Conservation (phyloP, 306 rosid species). For the Purshia tridentata region DNA sequence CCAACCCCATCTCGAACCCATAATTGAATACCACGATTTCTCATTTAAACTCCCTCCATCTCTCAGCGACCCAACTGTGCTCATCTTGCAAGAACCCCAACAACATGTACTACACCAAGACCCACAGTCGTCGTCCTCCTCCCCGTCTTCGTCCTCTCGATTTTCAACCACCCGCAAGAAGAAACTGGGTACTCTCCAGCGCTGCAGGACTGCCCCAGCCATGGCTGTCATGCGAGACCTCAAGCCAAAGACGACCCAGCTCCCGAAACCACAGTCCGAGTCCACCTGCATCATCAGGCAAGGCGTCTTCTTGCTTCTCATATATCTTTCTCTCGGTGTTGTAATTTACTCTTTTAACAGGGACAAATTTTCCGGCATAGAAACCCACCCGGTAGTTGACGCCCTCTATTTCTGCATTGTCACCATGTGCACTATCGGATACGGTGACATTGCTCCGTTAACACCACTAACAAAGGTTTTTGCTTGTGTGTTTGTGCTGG, state of each 20-base stretch:
- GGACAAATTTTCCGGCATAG: slow-evolving; percentile 54
- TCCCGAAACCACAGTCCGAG: slow-evolving; percentile 45
- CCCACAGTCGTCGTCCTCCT: slow-evolving; percentile 33
- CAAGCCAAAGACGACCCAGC: slow-evolving; percentile 34
- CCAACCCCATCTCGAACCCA: slow-evolving; percentile 31
- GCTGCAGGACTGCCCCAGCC: slow-evolving; percentile 84
- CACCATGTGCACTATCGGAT: slow-evolving; percentile 87
- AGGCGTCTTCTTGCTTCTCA: slow-evolving; percentile 46
- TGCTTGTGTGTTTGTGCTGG: slow-evolving; percentile 68
- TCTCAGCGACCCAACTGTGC: slow-evolving; percentile 31
- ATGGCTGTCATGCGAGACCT: slow-evolving; percentile 44
- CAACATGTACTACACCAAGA: slow-evolving; percentile 8
- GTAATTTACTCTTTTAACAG: slow-evolving; percentile 61
- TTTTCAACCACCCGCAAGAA: slow-evolving; percentile 26
- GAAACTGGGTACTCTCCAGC: slow-evolving; percentile 39
- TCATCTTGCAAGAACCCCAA: slow-evolving; percentile 18
- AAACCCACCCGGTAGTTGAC: slow-evolving; percentile 70
- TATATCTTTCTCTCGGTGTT: slow-evolving; percentile 65
- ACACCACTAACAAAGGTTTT: slow-evolving; percentile 57
- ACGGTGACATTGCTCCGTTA: slow-evolving; percentile 71
- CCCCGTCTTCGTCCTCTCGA: background rate
- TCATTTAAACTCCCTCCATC: slow-evolving; percentile 31
- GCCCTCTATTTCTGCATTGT: slow-evolving; percentile 83
- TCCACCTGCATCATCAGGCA: slow-evolving; percentile 58
- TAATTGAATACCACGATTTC: slow-evolving; percentile 22